Base-by-base conservation (phyloP, 2,329 filamentous ascomycete species). In the Harringtonia lauricola region DNA sequence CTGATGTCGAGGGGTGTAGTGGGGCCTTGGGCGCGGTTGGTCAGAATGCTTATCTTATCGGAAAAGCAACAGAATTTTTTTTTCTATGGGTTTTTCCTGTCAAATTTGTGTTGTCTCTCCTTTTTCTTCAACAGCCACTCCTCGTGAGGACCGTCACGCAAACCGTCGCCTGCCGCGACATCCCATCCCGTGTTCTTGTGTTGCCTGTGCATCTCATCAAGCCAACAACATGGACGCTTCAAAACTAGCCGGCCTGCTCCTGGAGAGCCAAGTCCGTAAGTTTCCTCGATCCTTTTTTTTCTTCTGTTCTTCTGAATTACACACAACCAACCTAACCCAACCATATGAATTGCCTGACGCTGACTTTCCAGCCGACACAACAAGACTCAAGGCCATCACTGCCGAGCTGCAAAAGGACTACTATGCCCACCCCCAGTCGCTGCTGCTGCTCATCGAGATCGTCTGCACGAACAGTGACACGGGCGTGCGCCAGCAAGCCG, bases 281-380 rank as follows among this genome's bases (percentile, higher is more conserved):
- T 79, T 41, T 33, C 44, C 18, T 8, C 40, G 31, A 26, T 4
- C 14, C 10, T 26, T 26, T 49, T 48, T 12, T 49, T 47, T 49
- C 63, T 71, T 52, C 68, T 62, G 7, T 39, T 34, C 5, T 9
- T 15, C 21, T 5, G 5, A 3, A 29, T 39, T 3, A 6, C 49
- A 37, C 19, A 5, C 5, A 13, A 13, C 13, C 18, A 14, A 18
- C 5, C 6, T 4, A 19, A 8, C 29, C 49, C 50, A 37, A 54
- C 22, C 46, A 31, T 49, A 46, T 26, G 7, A 6, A 6, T 26
- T 26, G 7, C 10, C 24, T 10, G 7, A 26, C 30, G 31, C n/a
- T n/a, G n/a, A n/a, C n/a, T n/a, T n/a, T n/a, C n/a, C 58, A 94
- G 88, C 92, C 60, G 83, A 94, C 66, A 95, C 88, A 53, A 80